Evolutionary conservation across 495 filamentous ascomycete genomes (phyloP), one percentile per base, ranked within the genome.

Genomic region (Viridothelium virens): DNA sequence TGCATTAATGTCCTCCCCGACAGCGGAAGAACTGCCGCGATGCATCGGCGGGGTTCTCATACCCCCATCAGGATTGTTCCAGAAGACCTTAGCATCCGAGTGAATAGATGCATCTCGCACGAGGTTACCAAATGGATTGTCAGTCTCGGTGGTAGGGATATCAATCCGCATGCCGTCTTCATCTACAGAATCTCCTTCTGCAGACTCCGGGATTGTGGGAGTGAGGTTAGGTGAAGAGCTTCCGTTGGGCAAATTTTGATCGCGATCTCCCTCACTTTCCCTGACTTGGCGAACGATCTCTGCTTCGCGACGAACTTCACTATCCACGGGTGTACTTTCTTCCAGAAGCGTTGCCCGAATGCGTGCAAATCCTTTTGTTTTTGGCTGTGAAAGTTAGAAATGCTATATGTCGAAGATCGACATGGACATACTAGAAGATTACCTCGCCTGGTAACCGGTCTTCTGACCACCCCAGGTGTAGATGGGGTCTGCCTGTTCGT

Each of bases 261-360:
- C 16, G 61, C 64, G 61, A 68, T 68, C 36, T 71, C 68, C 75
- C 79, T 82, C 78, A 64, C 83, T 85, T 75, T 97, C 93, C 18
- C 90, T 89, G 39, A 96, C 92, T 76, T 96, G 95, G 2, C 89
- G 88, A 65, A 97, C 89, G 0, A 97, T 92, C 77, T 97, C 92
- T 12, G 93, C 91, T 79, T 99, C 94, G 47, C 91, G 88, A 65
- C 89, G 87, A 67, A 92, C 84, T 75, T 99, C 94, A 50, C 86
- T 87, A 68, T 97, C 95, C 37, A 96, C 75, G 0, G 94, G 94
- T 0, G 91, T 84, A 46, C 83, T 84, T 77, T 99, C 94, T 76
- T 97, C 94, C 62, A 87, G 80, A 1, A 99, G 83, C 6, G 90
- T 91, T 10, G 94, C 95, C 61, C 89, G 85, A 70, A 99, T 95